Conservation (phyloP, 345 rosid species). For the Acer saccharum region DNA sequence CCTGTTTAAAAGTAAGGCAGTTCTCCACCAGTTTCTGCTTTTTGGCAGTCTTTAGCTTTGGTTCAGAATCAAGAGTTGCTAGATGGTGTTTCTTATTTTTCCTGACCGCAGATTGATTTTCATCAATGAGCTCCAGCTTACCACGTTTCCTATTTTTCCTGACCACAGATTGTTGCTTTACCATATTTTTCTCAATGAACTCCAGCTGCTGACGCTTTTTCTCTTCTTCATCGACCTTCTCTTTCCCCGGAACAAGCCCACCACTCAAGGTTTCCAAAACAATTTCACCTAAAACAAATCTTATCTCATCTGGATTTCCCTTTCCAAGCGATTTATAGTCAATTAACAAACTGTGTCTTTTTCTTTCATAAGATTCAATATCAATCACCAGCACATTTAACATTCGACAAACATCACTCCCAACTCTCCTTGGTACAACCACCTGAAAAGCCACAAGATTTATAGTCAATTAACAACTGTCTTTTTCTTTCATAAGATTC, state of each 20-base stretch:
- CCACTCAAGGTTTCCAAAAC: constrained; percentile 66
- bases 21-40: constrained; percentile 20
- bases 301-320: constrained; percentile 58
- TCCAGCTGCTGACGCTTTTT: constrained; percentile 11
- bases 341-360: constrained; percentile 37
- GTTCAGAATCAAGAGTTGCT: constrained; percentile 17
- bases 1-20: neutral
- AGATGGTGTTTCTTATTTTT: constrained; percentile 14
- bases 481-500: constrained; percentile 37
- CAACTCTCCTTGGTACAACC: constrained; percentile 57
- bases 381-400: constrained; percentile 47
- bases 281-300: constrained; percentile 76
- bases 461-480: constrained; percentile 42
- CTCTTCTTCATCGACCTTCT: constrained; percentile 9
- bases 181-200: constrained; percentile 13
- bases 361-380: constrained; percentile 34
- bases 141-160: constrained; percentile 22
- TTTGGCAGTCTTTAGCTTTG: constrained; percentile 25
- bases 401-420: constrained; percentile 34
- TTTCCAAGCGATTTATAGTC: constrained; percentile 55
- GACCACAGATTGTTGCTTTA: constrained; percentile 16
- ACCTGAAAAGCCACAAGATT: constrained; percentile 41
- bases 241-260: constrained; percentile 28
- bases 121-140: constrained; percentile 10
- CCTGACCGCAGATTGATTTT: constrained; percentile 15